Evolutionary conservation across 192 early-diverging fungal genomes (phyloP).

Genomic region (Coemansia sp.): DNA sequence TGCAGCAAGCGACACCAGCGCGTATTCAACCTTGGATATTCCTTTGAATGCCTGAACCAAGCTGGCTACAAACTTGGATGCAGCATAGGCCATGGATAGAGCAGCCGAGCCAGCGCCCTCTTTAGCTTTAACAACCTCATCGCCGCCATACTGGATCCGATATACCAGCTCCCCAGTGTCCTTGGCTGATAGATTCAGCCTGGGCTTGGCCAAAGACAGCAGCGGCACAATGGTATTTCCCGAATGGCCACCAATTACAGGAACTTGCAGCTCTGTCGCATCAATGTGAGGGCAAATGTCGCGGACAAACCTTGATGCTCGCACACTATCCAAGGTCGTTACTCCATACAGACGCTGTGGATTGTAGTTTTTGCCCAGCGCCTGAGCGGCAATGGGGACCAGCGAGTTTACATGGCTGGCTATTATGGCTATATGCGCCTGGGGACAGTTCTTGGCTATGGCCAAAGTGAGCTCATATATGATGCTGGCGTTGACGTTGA

Average conservation of each 20-base stretch:
- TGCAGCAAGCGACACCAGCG: slow-evolving; percentile 65
- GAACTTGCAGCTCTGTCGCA: slow-evolving; percentile 53
- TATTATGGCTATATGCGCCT: slow-evolving; percentile 80
- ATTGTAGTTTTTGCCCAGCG: slow-evolving; percentile 79
- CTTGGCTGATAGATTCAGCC: slow-evolving; percentile 70
- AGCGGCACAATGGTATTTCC: slow-evolving; percentile 96
- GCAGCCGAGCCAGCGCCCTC: slow-evolving; percentile 85
- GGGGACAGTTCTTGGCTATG: slow-evolving; percentile 72
- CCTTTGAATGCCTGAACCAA: slow-evolving; percentile 74
- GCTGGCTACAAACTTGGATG: slow-evolving; percentile 83
- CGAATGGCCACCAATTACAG: slow-evolving; percentile 93
- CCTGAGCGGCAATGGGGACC: slow-evolving; percentile 88
- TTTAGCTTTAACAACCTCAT: slow-evolving; percentile 99
- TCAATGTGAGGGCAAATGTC: slow-evolving; percentile 70
- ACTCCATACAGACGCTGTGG: slow-evolving; percentile 87
- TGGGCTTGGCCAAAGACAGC: slow-evolving; percentile 67
- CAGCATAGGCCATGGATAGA: slow-evolving; percentile 82
- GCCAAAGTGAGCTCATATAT: slow-evolving; percentile 73
- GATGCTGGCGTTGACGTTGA: slow-evolving; percentile 95
- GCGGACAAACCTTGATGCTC: slow-evolving; percentile 90
- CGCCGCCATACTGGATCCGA: slow-evolving; percentile 97
- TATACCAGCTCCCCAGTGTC: slow-evolving; percentile 85
- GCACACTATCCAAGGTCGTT: slow-evolving; percentile 93
- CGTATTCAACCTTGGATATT: slow-evolving; percentile 73
- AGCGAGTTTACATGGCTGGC: slow-evolving; percentile 95